phyloP scores from a whole-genome alignment of 2,329 filamentous ascomycete genomes.

The Parastagonospora nodorum region DNA sequence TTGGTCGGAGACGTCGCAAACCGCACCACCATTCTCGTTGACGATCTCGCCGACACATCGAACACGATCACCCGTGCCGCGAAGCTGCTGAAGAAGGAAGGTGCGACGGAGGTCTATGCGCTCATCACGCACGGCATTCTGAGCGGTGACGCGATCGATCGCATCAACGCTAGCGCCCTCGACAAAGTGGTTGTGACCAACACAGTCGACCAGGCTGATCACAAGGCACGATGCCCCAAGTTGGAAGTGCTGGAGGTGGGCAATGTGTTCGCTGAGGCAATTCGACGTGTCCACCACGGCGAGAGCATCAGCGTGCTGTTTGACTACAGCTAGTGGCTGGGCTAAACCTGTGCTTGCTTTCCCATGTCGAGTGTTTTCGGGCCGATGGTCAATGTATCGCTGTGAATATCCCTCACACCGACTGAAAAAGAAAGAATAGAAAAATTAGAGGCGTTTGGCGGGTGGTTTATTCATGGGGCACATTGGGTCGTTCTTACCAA shows the following conservation, averaged over 20 bases:
- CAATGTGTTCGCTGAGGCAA: slow-evolving; percentile 88
- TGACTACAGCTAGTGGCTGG: slow-evolving; percentile 68
- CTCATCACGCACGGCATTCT: slow-evolving; percentile 94
- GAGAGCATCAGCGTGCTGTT: slow-evolving; percentile 98
- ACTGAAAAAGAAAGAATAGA: no score
- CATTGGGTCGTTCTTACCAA: no score
- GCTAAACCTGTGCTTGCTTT: not conserved
- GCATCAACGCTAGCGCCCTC: slow-evolving; percentile 89
- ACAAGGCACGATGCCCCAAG: slow-evolving; percentile 79
- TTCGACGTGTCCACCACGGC: slow-evolving; percentile 93
- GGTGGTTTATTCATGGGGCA: no score
- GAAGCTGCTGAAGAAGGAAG: slow-evolving; percentile 93
- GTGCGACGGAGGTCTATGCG: slow-evolving; percentile 86
- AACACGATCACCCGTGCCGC: slow-evolving; percentile 97
- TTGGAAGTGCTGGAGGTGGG: slow-evolving; percentile 91
- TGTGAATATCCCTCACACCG: no score
- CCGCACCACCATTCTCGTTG: slow-evolving; percentile 85
- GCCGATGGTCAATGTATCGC: not conserved
- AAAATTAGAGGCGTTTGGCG: no score
- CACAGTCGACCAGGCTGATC: slow-evolving; percentile 86
- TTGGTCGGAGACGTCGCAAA: slow-evolving; percentile 84
- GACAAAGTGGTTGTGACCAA: slow-evolving; percentile 97
- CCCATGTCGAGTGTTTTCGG: no score
- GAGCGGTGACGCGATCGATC: slow-evolving; percentile 90
- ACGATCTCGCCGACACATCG: slow-evolving; percentile 92